Evolutionary conservation across 1,284 basidiomycete genomes (phyloP).

Genomic region (Malassezia pachydermatis): DNA sequence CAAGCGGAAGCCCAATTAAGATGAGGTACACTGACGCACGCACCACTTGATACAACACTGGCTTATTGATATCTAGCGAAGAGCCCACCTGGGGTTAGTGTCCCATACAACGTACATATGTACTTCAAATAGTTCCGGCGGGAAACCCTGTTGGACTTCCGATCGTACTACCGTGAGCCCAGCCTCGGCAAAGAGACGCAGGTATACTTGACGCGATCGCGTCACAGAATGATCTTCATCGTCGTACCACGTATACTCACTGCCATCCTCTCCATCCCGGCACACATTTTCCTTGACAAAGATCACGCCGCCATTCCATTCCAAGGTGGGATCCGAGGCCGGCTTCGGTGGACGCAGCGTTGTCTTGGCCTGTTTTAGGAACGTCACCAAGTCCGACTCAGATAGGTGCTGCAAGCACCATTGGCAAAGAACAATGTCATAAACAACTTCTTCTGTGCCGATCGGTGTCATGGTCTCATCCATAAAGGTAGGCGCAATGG

Average conservation of each 20-base stretch:
- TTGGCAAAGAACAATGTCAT: conserved; percentile 44
- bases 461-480: conserved; percentile 2
- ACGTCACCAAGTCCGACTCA: conserved; percentile 38
- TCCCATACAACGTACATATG: conserved; percentile 30
- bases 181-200: conserved; percentile 39
- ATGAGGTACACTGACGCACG: conserved; percentile 12
- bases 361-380: conserved; percentile 29
- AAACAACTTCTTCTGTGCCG: conserved; percentile 24
- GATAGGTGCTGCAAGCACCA: conserved; percentile 47
- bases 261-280: conserved; percentile 35
- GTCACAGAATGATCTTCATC: conserved; percentile 46
- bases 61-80: conserved; percentile 6
- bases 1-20: conserved; percentile 14
- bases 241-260: conserved; percentile 42
- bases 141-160: conserved; percentile 40
- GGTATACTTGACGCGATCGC: conserved; percentile 36
- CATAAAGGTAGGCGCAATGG: conserved; percentile 10
- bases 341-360: conserved; percentile 17
- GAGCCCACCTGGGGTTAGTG: conserved; percentile 16
- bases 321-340: conserved; percentile 4
- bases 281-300: conserved; percentile 47
- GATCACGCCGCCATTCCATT: conserved; percentile 26
- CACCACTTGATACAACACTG: background rate
- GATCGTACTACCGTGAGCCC: conserved; percentile 35
- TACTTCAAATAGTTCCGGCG: conserved; percentile 43